Evolutionary conservation across 1,284 basidiomycete genomes (phyloP).

Genomic region (Heterobasidion parviporum): DNA sequence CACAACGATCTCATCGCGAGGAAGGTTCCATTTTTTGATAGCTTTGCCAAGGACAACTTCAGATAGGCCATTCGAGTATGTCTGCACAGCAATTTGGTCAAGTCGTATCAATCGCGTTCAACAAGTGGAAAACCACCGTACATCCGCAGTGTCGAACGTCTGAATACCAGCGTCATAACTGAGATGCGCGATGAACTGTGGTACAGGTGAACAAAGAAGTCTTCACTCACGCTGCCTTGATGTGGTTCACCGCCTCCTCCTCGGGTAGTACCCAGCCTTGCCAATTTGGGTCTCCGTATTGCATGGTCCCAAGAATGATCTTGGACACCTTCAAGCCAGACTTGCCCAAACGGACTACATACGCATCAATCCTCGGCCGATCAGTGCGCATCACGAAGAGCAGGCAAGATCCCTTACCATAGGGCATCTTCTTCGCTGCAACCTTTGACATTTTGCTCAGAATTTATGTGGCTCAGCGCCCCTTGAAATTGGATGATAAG

Average conservation of each 20-base stretch:
- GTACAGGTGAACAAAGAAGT: not conserved
- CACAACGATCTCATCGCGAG: conserved; percentile 7
- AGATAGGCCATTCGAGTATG: conserved; percentile 2
- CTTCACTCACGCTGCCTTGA: conserved; percentile 39
- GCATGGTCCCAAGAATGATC: conserved; percentile 30
- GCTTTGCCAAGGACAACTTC: conserved; percentile 6
- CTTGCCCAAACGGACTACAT: conserved; percentile 6
- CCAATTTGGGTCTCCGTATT: conserved; percentile 22
- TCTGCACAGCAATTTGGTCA: not conserved
- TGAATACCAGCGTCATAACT: conserved; percentile 44
- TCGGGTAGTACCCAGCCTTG: conserved; percentile 45
- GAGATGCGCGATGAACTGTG: not conserved
- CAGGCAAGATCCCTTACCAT: not conserved
- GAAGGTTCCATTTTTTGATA: conserved; percentile 4
- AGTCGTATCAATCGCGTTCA: not conserved
- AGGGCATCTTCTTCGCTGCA: not conserved
- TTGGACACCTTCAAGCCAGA: conserved; percentile 9
- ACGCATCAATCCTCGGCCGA: not conserved
- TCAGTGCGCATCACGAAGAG: not conserved
- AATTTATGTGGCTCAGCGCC: not conserved
- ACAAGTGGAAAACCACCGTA: conserved; percentile 9
- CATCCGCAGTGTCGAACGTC: conserved; percentile 62
- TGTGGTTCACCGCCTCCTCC: conserved; percentile 46
- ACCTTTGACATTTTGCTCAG: not conserved
- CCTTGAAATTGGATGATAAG: not conserved